Conservation (phyloP, 1,284 basidiomycete genomes). For the Ganoderma meredithae region DNA sequence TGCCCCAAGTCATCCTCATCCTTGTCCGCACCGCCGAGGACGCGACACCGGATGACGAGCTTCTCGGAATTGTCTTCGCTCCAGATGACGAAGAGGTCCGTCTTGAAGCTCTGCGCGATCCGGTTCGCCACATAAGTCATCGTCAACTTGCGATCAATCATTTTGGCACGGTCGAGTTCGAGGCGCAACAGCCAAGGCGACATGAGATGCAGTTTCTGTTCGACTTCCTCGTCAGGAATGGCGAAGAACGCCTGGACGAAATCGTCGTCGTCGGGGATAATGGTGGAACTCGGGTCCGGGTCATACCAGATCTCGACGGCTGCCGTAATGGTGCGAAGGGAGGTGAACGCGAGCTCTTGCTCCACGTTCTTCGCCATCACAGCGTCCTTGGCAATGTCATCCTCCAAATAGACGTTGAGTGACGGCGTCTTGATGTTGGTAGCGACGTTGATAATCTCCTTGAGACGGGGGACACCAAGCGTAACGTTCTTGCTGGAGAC, state of each 20-base stretch:
- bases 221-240: slow-evolving; percentile 97
- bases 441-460: slow-evolving; percentile 99
- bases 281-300: slow-evolving; percentile 90
- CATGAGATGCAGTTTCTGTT: slow-evolving; percentile 89
- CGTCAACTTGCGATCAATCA: slow-evolving; percentile 96
- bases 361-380: slow-evolving; percentile 86
- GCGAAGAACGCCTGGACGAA: slow-evolving; percentile 99
- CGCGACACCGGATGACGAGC: slow-evolving; percentile 96
- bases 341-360: slow-evolving; percentile 94
- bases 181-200: slow-evolving; percentile 98
- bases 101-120: slow-evolving; percentile 95
- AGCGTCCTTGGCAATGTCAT: slow-evolving; percentile 70
- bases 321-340: slow-evolving; percentile 93
- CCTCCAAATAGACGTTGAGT: slow-evolving; percentile 87
- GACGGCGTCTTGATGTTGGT: slow-evolving; percentile 99
- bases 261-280: slow-evolving; percentile 95
- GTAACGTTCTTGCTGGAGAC: slow-evolving; percentile 98
- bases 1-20: slow-evolving; percentile 82
- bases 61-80: slow-evolving; percentile 99
- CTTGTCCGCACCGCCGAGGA: slow-evolving; percentile 89
- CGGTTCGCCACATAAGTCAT: slow-evolving; percentile 96
- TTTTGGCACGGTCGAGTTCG: slow-evolving; percentile 96
- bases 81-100: slow-evolving; percentile 98
- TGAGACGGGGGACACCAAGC: slow-evolving; percentile 96
- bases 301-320: slow-evolving; percentile 99